Percentiles rank a stretch among this genome's conserved stretches.
These are phyloP conservation scores for Malassezia pachydermatis DNA, from an alignment of 1,284 basidiomycete genomes.

Conservation along the genomic window DNA sequence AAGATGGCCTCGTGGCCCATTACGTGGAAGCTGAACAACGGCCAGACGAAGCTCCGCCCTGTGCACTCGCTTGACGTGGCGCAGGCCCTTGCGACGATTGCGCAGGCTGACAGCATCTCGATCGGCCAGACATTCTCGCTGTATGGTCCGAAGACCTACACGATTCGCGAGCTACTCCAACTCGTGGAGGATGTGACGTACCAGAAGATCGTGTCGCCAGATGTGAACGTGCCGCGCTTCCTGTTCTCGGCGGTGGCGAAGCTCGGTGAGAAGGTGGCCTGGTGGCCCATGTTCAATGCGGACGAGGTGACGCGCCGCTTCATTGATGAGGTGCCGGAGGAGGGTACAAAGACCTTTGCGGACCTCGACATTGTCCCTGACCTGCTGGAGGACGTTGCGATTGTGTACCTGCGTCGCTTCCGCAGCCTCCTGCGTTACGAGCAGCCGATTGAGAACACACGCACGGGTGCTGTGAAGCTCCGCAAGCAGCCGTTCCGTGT, in stretches of 20 bases:
- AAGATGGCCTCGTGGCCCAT: conserved; percentile 69
- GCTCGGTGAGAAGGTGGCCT: conserved; percentile 58
- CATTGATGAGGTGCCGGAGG: conserved; percentile 60
- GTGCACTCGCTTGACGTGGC: conserved; percentile 91
- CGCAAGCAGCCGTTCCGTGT: conserved; percentile 50
- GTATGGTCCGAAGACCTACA: conserved; percentile 78
- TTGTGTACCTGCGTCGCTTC: conserved; percentile 81
- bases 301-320: conserved; percentile 83
- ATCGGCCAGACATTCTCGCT: conserved; percentile 65
- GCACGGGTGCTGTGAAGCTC: conserved; percentile 44
- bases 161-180: conserved; percentile 71
- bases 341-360: conserved; percentile 52
- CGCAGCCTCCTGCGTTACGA: conserved; percentile 57
- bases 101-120: conserved; percentile 57
- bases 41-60: conserved; percentile 73
- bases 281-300: conserved; percentile 86
- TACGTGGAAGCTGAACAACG: conserved; percentile 85
- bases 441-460: conserved; percentile 49
- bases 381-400: conserved; percentile 77
- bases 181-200: conserved; percentile 73
- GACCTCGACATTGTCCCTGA: conserved; percentile 60
- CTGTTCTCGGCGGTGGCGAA: conserved; percentile 61
- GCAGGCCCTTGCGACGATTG: conserved; percentile 72
- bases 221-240: conserved; percentile 67
- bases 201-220: conserved; percentile 55